Evolutionary conservation across 2,329 filamentous ascomycete species (phyloP), one percentile per base, ranked within the genome.

Genomic region (Diaporthe vaccinii): DNA sequence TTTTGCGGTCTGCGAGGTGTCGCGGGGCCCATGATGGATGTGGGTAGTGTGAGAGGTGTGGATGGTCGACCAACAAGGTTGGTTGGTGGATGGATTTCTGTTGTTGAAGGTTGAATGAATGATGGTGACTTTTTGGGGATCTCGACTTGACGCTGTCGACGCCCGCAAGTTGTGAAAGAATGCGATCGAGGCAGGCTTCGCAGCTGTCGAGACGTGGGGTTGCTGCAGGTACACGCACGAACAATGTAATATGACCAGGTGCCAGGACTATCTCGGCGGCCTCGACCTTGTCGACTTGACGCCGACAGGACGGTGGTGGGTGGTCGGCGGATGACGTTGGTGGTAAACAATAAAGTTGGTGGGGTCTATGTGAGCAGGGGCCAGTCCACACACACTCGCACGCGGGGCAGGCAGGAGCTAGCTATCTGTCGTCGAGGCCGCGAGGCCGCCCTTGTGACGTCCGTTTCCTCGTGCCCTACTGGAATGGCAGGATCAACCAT

Each of bases 211-310:
- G 2, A 67, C 12, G 41, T 67, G 28, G 20, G 9, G 20, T 44
- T 14, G 28, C 25, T 10, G 39, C 10, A 65, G 61, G 28, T 25
- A 44, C 61, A 17, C 9, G 17, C 41, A 12, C 2, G 25, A 67
- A 67, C 28, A 49, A n/a, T 22, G 41, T 15, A 34, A 12, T 49
- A n/a, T 34, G 14, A 34, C 15, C 28, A 49, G 41, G 10, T 28
- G 28, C 41, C 39, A 31, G 25, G 39, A 46, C 2, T n/a, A 8
- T 5, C 61, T 53, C 34, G 12, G 44, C 34, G 20, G 65, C 46
- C 65, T 53, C 46, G 65, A 49, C 46, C 62, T 51, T 31, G 65
- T 53, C 65, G 65, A 53, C 65, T 31, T 51, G 65, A 68, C 31
- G 31, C 34, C 46, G 65, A 68, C 65, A 68, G 34, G 62, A 49